A percentile compares a stretch with the other conserved stretches of the same genome.
phyloP scores from a whole-genome alignment of 164 flowering plant species.

The Vitis rupestris region DNA sequence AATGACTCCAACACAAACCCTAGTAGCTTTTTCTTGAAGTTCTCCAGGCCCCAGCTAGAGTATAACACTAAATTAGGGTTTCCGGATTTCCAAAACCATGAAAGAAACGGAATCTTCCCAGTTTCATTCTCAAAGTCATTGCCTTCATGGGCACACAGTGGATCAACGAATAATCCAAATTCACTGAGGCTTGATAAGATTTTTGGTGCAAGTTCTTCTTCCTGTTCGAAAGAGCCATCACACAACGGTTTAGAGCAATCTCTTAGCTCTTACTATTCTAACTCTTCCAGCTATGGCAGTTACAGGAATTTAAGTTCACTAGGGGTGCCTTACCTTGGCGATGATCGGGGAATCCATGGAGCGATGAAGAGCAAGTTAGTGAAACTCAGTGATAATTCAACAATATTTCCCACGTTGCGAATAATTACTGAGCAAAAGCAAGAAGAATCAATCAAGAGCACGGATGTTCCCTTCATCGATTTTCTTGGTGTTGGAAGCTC shows the following conservation, averaged over 20 bases:
- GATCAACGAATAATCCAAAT: not conserved
- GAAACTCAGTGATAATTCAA: not conserved
- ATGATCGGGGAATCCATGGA: not conserved
- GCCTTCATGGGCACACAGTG: too few relatives aligned
- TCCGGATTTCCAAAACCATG: not conserved
- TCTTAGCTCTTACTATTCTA: not conserved
- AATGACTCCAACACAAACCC: not conserved
- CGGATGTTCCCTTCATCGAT: constrained; percentile 33
- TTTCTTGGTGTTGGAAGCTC: constrained; percentile 33
- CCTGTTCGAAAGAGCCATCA: too few relatives aligned
- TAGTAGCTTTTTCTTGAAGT: not conserved
- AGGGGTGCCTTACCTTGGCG: constrained; percentile 1
- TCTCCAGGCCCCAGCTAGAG: not conserved
- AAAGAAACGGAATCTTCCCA: not conserved
- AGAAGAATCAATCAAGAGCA: constrained; percentile 2
- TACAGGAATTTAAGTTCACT: not conserved
- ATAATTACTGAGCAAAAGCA: not conserved
- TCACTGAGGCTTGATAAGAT: not conserved
- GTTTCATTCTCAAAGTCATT: not conserved
- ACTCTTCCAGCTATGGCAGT: not conserved
- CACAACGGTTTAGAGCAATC: not conserved
- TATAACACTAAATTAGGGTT: not conserved
- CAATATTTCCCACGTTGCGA: not conserved
- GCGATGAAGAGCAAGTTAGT: not conserved
- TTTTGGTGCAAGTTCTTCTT: not conserved